Base-by-base conservation (phyloP, 805 yeast genomes). In the Wickerhamomyces tratensis region DNA sequence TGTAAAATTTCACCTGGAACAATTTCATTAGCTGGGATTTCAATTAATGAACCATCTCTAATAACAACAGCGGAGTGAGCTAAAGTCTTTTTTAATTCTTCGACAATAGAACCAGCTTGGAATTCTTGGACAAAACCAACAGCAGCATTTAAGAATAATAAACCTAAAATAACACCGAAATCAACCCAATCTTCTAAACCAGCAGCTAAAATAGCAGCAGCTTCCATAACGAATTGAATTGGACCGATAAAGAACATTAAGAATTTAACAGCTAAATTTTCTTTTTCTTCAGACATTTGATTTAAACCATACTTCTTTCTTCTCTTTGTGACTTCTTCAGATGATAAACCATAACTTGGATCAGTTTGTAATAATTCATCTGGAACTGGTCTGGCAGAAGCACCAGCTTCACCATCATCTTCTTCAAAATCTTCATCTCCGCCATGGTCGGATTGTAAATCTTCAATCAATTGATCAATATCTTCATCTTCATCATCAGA, bases 111-210 rank as follows among this genome's bases (percentile, higher is more conserved):
- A 75, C 96, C 96, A 53, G 97, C 97, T 72, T 88, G 96, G 83
- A 72, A 89, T 71, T 88, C 97, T 75, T 88, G 97, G 56, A 86
- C 75, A 81, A 88, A 88, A 78, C 97, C 97, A 66, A 88, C 96
- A 59, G 72, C 70, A 51, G 96, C 96, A 71, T 88, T 88, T 64
- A 88, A 78, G 67, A 81, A 56, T 58, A 88, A 74, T 57, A 88
- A 71, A 70, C 83, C 96, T 68, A 86, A 79, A 64, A 88, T 88
- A 65, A 88, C 97, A 79, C 97, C 96, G 75, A 88, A 88, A 78
- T 88, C 96, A 62, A 88, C 96, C 96, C 96, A 88, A 74, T 89
- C 96, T 72, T 86, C 86, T 59, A 86, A 76, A 81, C 95, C 96
- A 53, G 95, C 95, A 62, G 96, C 95, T 67, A 86, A 73, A 52